Conservation (phyloP, 176 grass and related monocot species). For the Musa troglodytarum region DNA sequence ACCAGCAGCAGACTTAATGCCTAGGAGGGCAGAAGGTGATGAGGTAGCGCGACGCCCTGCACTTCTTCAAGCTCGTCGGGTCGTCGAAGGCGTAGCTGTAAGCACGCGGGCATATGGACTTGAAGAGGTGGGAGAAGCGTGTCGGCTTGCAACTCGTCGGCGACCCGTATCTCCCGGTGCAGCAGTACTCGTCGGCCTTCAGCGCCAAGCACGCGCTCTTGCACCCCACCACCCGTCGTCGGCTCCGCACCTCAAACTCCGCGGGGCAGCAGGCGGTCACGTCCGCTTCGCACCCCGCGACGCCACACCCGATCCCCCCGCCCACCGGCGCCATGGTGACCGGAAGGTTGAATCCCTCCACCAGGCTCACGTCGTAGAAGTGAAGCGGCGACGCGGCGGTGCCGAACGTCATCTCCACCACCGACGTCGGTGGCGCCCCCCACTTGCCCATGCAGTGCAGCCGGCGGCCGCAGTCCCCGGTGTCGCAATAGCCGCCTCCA, state of each 20-base stretch:
- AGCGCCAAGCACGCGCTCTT: slow-evolving; percentile 76
- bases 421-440: slow-evolving; percentile 39
- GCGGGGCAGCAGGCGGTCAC: slow-evolving; percentile 72
- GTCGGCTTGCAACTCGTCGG: slow-evolving; percentile 50
- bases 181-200: slow-evolving; percentile 65
- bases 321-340: slow-evolving; percentile 66
- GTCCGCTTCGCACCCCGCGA: slow-evolving; percentile 52
- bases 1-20: not conserved
- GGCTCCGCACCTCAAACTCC: slow-evolving; percentile 41
- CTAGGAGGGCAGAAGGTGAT: slow-evolving; percentile 85
- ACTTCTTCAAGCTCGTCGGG: slow-evolving; percentile 58
- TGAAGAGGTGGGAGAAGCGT: slow-evolving; percentile 73
- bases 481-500: slow-evolving; percentile 30
- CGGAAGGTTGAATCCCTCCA: slow-evolving; percentile 76
- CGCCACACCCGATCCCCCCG: slow-evolving; percentile 65
- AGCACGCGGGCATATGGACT: slow-evolving; percentile 74
- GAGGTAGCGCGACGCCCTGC: slow-evolving; percentile 65
- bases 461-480: slow-evolving; percentile 21
- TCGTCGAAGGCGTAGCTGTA: slow-evolving; percentile 95
- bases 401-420: slow-evolving; percentile 83
- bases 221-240: slow-evolving; percentile 53
- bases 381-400: slow-evolving; percentile 44
- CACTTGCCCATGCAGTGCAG: slow-evolving; percentile 26
- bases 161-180: slow-evolving; percentile 55
- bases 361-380: slow-evolving; percentile 71